Conservation (phyloP, 352 stramenopile species). For the Phytophthora citrophthora region DNA sequence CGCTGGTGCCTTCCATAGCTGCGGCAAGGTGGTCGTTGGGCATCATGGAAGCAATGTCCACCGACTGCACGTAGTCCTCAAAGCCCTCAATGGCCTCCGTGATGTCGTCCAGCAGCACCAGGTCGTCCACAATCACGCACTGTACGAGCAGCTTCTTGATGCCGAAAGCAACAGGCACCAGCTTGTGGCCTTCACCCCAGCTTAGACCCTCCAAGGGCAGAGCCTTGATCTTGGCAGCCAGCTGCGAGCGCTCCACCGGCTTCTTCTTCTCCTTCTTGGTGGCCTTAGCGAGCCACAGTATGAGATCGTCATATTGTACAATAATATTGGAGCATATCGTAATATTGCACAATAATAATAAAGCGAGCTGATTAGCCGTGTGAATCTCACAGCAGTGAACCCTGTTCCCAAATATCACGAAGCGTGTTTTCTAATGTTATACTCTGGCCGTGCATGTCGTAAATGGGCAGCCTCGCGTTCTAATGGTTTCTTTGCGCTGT, state of each 20-base stretch:
- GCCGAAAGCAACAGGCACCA: slow-evolving; percentile 84
- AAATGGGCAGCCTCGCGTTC: too few species aligned
- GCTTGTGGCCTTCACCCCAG: slow-evolving; percentile 85
- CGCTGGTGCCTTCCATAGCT: slow-evolving; percentile 20
- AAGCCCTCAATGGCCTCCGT: slow-evolving; percentile 82
- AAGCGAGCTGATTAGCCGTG: too few species aligned
- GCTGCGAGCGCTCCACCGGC: slow-evolving; percentile 62
- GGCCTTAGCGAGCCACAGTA: slow-evolving; percentile 42
- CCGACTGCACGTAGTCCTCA: slow-evolving; percentile 87
- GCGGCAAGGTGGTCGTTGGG: slow-evolving; percentile 6
- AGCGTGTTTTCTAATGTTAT: too few species aligned
- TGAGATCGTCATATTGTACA: too few species aligned
- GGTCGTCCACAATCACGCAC: slow-evolving; percentile 85
- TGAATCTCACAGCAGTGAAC: too few species aligned
- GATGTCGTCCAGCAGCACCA: slow-evolving; percentile 85
- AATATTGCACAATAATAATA: too few species aligned
- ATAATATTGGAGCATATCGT: too few species aligned
- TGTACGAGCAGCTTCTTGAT: slow-evolving; percentile 89
- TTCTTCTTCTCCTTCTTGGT: slow-evolving; percentile 78
- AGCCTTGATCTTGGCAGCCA: slow-evolving; percentile 80
- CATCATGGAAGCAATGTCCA: slow-evolving; percentile 78
- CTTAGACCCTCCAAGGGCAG: slow-evolving; percentile 71
- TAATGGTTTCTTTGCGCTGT: too few species aligned
- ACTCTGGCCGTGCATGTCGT: too few species aligned
- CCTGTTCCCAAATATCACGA: too few species aligned